Evolutionary conservation across 78 protist species (phyloP), one percentile per base, ranked within the genome.

Genomic region (Protostelium mycophagum): DNA sequence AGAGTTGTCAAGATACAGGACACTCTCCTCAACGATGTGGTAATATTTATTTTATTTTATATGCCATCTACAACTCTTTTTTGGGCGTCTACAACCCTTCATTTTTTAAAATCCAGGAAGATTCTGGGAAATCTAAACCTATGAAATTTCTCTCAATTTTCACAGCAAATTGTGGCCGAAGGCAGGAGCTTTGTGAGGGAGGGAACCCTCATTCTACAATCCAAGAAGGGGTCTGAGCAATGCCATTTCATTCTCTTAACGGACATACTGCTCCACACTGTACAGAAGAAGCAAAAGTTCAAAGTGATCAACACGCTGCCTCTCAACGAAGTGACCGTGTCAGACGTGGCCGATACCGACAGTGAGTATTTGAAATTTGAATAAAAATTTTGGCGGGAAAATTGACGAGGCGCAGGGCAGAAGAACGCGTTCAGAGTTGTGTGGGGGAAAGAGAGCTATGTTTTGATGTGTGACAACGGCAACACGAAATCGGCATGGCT

Each of bases 1-100:
- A 91, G 91, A 83, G 96, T 94, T 0, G 29, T 94, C 1, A 89
- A 31, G 5, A 89, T 94, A 83, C 95, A 94, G 63, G n/a, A 90
- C 0, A 63, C 38, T 0, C 83, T 94, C 5, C 37, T 90, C 31
- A 51, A 51, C 73, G 73, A 51, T 51, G 73, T 51, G 73, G n/a
- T n/a, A n/a, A 16, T 51, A 16, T 5, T 5, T 51, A 16, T 51
- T 51, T n/a, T n/a, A n/a, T n/a, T n/a, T n/a, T n/a, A n/a, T n/a
- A n/a, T n/a, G n/a, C n/a, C n/a, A n/a, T n/a, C n/a, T n/a, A n/a
- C n/a, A n/a, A n/a, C n/a, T n/a, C n/a, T n/a, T n/a, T n/a, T n/a
- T n/a, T n/a, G n/a, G n/a, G n/a, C n/a, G n/a, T n/a, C n/a, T n/a
- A n/a, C n/a, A n/a, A n/a, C n/a, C n/a, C n/a, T n/a, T n/a, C n/a